Percentiles rank a stretch among this genome's conserved stretches.
phyloP scores from a whole-genome alignment of 148 eudicot genomes.

The Camellia lanceoleosa region DNA sequence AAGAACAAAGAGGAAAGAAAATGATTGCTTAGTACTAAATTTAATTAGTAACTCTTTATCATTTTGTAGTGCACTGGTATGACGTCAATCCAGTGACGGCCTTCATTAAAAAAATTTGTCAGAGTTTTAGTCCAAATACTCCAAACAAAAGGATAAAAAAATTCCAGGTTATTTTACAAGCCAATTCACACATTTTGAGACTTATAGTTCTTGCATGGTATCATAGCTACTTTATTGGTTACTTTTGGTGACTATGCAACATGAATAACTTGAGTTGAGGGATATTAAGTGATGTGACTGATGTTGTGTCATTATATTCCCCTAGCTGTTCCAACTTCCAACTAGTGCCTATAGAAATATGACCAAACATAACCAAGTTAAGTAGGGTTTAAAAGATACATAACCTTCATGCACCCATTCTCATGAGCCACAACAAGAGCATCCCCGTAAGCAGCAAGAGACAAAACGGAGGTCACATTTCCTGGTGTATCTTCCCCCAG shows the following conservation, averaged over 20 bases:
- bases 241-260: too few relatives aligned
- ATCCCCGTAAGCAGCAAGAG: conserved; percentile 55
- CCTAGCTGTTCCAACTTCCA: neutral
- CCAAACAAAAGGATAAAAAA: neutral
- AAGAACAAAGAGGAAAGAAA: conserved; percentile 10
- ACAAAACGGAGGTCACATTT: conserved; percentile 52
- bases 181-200: neutral
- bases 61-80: neutral
- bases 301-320: neutral
- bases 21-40: neutral
- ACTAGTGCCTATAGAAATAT: neutral
- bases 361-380: neutral
- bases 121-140: neutral
- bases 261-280: too few relatives aligned
- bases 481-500: conserved; percentile 63
- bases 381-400: neutral
- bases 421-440: conserved; percentile 62
- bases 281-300: too few relatives aligned
- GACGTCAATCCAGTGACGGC: neutral
- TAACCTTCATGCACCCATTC: conserved; percentile 71
- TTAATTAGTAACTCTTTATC: neutral
- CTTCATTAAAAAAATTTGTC: neutral
- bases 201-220: neutral
- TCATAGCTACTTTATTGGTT: neutral
- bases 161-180: neutral